Base-by-base conservation (phyloP, 2,329 filamentous ascomycete species). In the Paraphoma chrysanthemicola region DNA sequence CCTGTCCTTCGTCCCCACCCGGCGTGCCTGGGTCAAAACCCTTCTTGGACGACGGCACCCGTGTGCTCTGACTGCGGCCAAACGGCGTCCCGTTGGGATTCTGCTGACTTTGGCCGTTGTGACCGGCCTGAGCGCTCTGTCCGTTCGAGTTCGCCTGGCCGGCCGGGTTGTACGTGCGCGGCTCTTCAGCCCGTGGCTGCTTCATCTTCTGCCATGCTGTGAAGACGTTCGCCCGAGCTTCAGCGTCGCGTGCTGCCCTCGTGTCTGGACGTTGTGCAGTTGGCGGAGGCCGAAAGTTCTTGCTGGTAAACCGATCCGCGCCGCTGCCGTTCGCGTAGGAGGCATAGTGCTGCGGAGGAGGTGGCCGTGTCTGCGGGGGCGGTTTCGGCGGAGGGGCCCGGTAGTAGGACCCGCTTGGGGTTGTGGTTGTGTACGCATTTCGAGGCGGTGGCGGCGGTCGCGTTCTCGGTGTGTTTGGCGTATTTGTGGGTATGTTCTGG, bases 1-100 rank as follows among this genome's bases (percentile, higher is more conserved):
- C 85, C 69, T 84, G 84, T 36, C 83, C 80, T 63, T 88, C 86
- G 66, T 88, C 86, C 36, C 81, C 84, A n/a, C 83, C 85, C 31
- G 84, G 80, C 6, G 80, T 80, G n/a, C 80, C 80, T 17, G 86
- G 85, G 53, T 86, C 83, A 66, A 87, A 88, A 4, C 85, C 86
- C 44, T 79, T 77, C 68, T 80, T 85, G 63, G 79, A 82, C 63
- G 80, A 84, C 38, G 83, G 83, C 3, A 80, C 77, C 49, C 74
- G 70, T 3, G 75, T 73, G 48, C 75, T 78, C 43, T 75, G 72
- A 47, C 70, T 79, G 17, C 78, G 74, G 17, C 69, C 69, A 54
- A 79, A 73, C 3, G 72, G 72, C 7, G 77, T 68, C 44, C 76
- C 74, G 36, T 76, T 75, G 6, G 73, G 73, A 30, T 66, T 66